A percentile compares a stretch with the other conserved stretches of the same genome.
Evolutionary conservation across 257 asterid species (phyloP).

Genomic region (Eustoma russellianum): DNA sequence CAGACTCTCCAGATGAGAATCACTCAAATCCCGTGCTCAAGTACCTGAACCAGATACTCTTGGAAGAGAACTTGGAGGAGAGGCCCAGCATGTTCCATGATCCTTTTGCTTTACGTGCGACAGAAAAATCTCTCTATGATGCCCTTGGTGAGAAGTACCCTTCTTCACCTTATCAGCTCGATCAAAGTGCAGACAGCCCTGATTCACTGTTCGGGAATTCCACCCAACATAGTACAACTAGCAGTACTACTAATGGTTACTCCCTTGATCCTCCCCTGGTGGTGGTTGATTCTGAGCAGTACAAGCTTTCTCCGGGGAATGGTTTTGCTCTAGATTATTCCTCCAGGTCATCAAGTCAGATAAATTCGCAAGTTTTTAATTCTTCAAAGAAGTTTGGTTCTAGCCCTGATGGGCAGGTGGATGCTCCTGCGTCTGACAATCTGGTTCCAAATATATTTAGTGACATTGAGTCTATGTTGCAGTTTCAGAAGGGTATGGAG

Average conservation of each 20-base stretch:
- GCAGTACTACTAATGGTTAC: conserved; percentile 36
- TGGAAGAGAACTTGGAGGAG: conserved; percentile 81
- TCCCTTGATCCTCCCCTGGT: conserved; percentile 39
- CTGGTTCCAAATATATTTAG: conserved; percentile 38
- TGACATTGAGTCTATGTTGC: conserved; percentile 63
- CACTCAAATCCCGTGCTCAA: conserved; percentile 77
- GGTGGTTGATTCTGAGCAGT: conserved; percentile 44
- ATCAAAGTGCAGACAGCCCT: conserved; percentile 41
- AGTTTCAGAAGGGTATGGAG: conserved; percentile 86
- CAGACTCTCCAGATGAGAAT: conserved; percentile 72
- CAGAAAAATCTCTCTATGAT: conserved; percentile 86
- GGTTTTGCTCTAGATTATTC: conserved; percentile 25
- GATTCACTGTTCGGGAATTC: conserved; percentile 44
- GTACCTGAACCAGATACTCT: conserved; percentile 73
- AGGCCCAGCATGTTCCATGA: conserved; percentile 93
- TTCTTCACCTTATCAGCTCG: conserved; percentile 32
- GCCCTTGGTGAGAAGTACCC: conserved; percentile 66
- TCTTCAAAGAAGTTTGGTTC: conserved; percentile 19
- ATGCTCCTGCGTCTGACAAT: conserved; percentile 21
- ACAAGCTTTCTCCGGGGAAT: conserved; percentile 23
- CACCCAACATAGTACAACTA: conserved; percentile 39
- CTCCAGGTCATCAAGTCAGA: conserved; percentile 22
- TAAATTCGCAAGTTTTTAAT: conserved; percentile 22
- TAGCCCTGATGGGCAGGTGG: conserved; percentile 24
- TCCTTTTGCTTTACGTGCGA: conserved; percentile 75